A percentile compares a stretch with the other conserved stretches of the same genome.
These are phyloP conservation scores for Neurospora sp. DNA, from an alignment of 2,329 filamentous ascomycete genomes.

Conservation along the genomic window DNA sequence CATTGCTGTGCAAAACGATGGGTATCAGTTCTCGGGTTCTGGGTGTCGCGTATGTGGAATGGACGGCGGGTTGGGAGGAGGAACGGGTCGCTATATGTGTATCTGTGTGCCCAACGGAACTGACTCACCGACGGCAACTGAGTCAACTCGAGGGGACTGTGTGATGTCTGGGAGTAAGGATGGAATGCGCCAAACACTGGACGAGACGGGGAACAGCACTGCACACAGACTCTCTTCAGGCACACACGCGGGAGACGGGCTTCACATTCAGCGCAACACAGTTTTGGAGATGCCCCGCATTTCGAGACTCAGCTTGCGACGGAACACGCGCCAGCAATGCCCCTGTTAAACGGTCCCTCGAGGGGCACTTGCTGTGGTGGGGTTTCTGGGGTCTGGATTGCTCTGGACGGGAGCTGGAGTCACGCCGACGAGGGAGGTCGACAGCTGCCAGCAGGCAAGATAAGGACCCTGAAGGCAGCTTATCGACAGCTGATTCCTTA, in stretches of 20 bases:
- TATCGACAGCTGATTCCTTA: background rate
- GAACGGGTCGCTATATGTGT: background rate
- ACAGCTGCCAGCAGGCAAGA: background rate
- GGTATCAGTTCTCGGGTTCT: background rate
- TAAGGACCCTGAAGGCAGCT: background rate
- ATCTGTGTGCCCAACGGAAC: background rate
- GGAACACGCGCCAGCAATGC: background rate
- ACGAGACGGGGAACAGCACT: background rate
- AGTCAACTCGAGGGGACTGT: background rate
- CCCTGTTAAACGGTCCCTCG: background rate
- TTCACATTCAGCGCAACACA: background rate
- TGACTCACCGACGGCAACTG: background rate
- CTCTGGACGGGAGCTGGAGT: background rate
- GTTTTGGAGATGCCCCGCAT: background rate
- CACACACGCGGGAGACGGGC: background rate
- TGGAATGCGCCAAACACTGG: background rate
- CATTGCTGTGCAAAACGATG: slow-evolving; percentile 13
- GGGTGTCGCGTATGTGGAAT: background rate
- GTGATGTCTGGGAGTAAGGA: background rate
- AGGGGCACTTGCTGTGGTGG: background rate
- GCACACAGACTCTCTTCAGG: background rate
- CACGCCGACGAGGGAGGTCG: background rate
- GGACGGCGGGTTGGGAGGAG: background rate
- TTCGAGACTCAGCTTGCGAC: background rate
- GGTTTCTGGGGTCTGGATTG: background rate